Conservation (phyloP, 495 filamentous ascomycete species). For the Neurospora africana region DNA sequence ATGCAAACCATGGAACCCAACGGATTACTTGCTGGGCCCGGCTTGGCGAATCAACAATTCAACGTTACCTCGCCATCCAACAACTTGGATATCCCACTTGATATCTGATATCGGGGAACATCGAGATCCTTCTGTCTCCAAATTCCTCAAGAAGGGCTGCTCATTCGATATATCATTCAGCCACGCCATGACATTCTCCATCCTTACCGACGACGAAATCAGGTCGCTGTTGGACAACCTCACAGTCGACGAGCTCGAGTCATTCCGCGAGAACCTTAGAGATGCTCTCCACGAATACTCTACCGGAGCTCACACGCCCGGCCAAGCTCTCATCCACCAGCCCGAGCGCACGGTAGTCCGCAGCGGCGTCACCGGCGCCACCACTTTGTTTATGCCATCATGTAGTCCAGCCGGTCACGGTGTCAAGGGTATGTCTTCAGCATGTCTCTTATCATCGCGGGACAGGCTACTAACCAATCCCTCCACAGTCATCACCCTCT, state of each 20-base stretch:
- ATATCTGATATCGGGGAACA: neutral
- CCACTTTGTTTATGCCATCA: conserved; percentile 89
- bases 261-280: conserved; percentile 54
- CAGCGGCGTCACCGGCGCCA: conserved; percentile 54
- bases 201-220: conserved; percentile 66
- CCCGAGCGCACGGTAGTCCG: conserved; percentile 65
- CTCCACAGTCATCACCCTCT: conserved; percentile 27
- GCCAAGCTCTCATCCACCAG: conserved; percentile 48
- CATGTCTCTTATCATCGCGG: neutral
- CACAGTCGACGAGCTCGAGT: conserved; percentile 55
- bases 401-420: conserved; percentile 36
- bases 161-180: neutral
- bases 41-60: neutral
- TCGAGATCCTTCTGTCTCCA: neutral
- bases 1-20: neutral
- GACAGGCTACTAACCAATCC: neutral
- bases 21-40: neutral
- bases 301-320: conserved; percentile 46
- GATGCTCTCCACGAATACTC: conserved; percentile 76
- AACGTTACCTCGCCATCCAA: neutral
- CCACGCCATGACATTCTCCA: conserved; percentile 57
- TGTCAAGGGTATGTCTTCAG: conserved; percentile 34
- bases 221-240: conserved; percentile 59
- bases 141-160: neutral
- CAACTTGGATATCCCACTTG: neutral